Percentiles rank a stretch among this genome's conserved stretches.
These are phyloP conservation scores for Colletotrichum higginsianum DNA, from an alignment of 2,329 filamentous ascomycete species.

Conservation along the genomic window DNA sequence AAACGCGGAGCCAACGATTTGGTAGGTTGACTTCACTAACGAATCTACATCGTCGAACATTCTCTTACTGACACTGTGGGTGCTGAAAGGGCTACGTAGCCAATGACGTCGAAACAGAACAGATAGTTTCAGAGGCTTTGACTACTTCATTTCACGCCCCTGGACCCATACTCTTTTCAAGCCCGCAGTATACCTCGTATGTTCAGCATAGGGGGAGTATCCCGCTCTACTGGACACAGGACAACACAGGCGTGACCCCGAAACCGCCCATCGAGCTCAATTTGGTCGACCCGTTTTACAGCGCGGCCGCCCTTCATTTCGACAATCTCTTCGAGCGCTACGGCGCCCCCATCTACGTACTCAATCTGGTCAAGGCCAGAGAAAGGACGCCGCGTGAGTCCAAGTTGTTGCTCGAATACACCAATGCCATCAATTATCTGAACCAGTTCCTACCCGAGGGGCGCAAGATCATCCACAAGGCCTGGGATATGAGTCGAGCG, in stretches of 20 bases:
- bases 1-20: conserved; percentile 96
- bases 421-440: conserved; percentile 88
- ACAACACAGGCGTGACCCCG: conserved; percentile 93
- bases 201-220: conserved; percentile 98
- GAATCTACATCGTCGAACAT: background rate
- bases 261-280: conserved; percentile 97
- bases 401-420: conserved; percentile 90
- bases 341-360: conserved; percentile 89
- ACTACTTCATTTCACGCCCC: conserved; percentile 97
- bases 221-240: conserved; percentile 96
- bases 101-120: conserved; percentile 98
- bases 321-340: conserved; percentile 95
- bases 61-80: background rate
- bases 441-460: conserved; percentile 91
- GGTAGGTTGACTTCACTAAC: conserved; percentile 50
- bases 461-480: conserved; percentile 92
- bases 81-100: conserved; percentile 85
- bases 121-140: conserved; percentile 94
- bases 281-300: conserved; percentile 96
- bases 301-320: conserved; percentile 92
- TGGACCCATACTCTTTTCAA: conserved; percentile 87
- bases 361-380: conserved; percentile 91
- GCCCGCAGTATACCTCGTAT: conserved; percentile 94
- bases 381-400: conserved; percentile 93
- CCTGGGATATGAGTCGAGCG: conserved; percentile 98